Base-by-base conservation (phyloP, 164 flowering plant genomes). In the Macadamia tetraphylla region DNA sequence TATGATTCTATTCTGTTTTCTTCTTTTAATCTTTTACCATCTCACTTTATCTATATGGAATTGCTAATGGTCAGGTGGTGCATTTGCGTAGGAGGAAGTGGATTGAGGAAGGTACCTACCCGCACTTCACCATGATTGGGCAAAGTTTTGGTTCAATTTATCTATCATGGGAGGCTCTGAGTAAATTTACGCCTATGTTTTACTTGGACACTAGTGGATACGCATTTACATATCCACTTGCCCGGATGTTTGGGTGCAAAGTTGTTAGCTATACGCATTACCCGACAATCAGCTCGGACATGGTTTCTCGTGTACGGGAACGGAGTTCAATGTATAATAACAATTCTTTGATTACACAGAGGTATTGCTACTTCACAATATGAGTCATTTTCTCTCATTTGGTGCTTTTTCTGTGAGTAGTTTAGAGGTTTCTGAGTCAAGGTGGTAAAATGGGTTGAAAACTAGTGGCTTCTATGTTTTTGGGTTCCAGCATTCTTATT, bases 221-320 rank as follows among this genome's bases (percentile, higher is more conserved):
- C 85, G 97, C 99, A 31, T 92, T 94, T 73, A 89, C 99, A 1
- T 92, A 94, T 80, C 97, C 99, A 13, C 78, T 92, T 73, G 97
- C 97, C 17, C 76, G 97, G 67, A 7, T 86, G 58, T 94, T 92
- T 83, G 99, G 99, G 49, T 92, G 99, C 82, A 88, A 81, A 76
- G 95, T 94, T 70, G 70, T 94, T 60, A 88, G 92, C 82, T 90
- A 94, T 71, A 92, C 96, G 1, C 98, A 94, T 80, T 92, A 94
- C 68, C 99, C 99, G 49, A 94, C 97, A 5, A 94, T 92, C 78
- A 94, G 99, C 72, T 77, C 82, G 49, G 96, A 94, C 74, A 95
- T 95, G 99, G 71, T 92, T 55, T 87, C 98, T 68, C 90, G 98
- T 64, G 99, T 90, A 72, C 83, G 80, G 66, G 76, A 74, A 9